Conservation (phyloP, 164 flowering plant genomes). For the Buxus sempervirens region DNA sequence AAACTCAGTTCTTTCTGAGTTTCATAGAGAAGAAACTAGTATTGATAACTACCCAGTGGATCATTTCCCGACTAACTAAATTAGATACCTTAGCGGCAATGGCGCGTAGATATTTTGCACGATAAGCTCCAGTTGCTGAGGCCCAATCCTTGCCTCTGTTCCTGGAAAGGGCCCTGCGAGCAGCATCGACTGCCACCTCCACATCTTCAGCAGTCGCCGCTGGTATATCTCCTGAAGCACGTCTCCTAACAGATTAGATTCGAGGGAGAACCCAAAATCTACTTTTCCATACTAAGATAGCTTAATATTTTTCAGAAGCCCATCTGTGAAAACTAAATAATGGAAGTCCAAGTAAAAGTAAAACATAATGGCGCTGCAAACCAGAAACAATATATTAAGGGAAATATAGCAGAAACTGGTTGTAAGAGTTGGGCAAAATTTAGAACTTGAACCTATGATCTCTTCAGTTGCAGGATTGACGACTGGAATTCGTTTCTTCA, state of each 20-base stretch:
- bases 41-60: no score
- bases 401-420: not conserved
- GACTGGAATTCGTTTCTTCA: slow-evolving; percentile 62
- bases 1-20: no score
- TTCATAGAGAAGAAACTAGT: no score
- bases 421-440: not conserved
- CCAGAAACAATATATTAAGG: not conserved
- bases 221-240: slow-evolving; percentile 72
- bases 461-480: slow-evolving; percentile 83
- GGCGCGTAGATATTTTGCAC: slow-evolving; percentile 86
- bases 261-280: not conserved
- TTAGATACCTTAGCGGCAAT: slow-evolving; percentile 82
- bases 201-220: slow-evolving; percentile 92
- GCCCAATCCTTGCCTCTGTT: slow-evolving; percentile 77
- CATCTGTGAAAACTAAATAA: no score
- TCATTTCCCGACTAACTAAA: no score
- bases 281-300: no score
- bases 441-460: slow-evolving; percentile 51
- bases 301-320: not conserved
- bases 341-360: not conserved
- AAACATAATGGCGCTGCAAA: not conserved
- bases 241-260: not conserved
- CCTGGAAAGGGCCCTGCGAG: slow-evolving; percentile 59
- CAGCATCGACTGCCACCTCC: slow-evolving; percentile 82
- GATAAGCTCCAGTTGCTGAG: slow-evolving; percentile 72